Base-by-base conservation (phyloP, 2,329 filamentous ascomycete genomes). In the Gaeumannomyces sp. region DNA sequence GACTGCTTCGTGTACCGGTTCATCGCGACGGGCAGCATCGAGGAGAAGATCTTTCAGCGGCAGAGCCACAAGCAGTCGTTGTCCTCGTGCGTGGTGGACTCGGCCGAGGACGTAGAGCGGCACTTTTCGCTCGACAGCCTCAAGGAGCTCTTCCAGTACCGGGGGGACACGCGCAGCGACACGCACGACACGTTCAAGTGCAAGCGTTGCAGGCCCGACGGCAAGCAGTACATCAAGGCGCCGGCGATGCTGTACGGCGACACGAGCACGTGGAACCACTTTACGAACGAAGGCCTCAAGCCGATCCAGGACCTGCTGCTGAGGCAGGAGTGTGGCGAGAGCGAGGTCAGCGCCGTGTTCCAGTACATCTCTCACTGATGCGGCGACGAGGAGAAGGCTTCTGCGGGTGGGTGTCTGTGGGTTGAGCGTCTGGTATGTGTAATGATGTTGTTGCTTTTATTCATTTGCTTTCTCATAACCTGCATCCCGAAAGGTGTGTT, bases 1-100 rank as follows among this genome's bases (percentile, higher is more conserved):
- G 95, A 99, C 73, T 99, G 95, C 73, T 99, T 99, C 72, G 95
- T 99, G 22, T 99, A 99, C 76, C 91, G 95, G n/a, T 99, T 99
- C 79, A 99, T 99, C 71, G 91, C 93, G 0, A 98, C 96, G 0
- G 95, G 95, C 64, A 80, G 74, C 66, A 99, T 99, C 67, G 95
- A 99, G 74, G 95, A 99, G 77, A 99, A 99, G 79, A 97, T 99
- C 70, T 99, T 99, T 79, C 95, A 99, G 76, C 89, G 96, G 13
- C 95, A 99, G 74, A 96, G 92, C 0, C 96, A 99, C 81, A 99
- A 99, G 78, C 95, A 99, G 77, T 96, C 92, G 10, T 81, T 99
- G 1, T 98, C 94, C 0, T 96, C 92, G 0, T 97, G 93, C 71
- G 95, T 99, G 5, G 95, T 99, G 10, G 95, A 99, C 76, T 93